Base-by-base conservation (phyloP, 495 filamentous ascomycete genomes). In the Aspergillus bridgeri region DNA sequence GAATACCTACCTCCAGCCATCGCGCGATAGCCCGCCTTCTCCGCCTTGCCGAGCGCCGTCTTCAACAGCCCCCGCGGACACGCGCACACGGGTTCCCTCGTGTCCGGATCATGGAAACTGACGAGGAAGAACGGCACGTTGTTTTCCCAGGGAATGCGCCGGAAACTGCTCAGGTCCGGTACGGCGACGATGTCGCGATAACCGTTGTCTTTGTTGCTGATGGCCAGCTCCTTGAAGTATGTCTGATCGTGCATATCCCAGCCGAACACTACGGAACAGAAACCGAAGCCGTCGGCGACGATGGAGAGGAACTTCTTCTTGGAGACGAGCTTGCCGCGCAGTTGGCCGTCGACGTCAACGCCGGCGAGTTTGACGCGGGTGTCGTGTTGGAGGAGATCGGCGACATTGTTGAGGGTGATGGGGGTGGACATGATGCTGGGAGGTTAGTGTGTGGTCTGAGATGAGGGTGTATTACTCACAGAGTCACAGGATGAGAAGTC, bases 201-300 rank as follows among this genome's bases (percentile, higher is more conserved):
- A 25, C 92, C 92, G 60, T 92, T 92, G 59, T 89, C 84, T 61
- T 86, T 84, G 62, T 93, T 94, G 69, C 87, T 90, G 60, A 96
- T 86, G 65, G 83, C 84, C 44, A 94, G 81, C 69, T 96, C 89
- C 33, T 79, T 77, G 60, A 85, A 84, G 65, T 96, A 96, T 8
- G 89, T 90, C 72, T 82, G 78, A 63, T 96, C 92, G 70, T 96
- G 91, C 91, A 96, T 95, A 62, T 96, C 92, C 91, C 91, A 96
- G 60, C 91, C 92, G 63, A 95, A 96, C 42, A 96, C 82, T 53
- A 95, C 90, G n/a, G 87, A 91, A 75, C 92, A 96, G 76, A 96
- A 96, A 43, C 92, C 92, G 61, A 96, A 96, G 52, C 92, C 92
- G 45, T 83, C 79, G 54, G 84, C 70, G 23, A 83, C 88, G 57